Base-by-base conservation (phyloP, 805 yeast genomes). In the Lachancea cidri region DNA sequence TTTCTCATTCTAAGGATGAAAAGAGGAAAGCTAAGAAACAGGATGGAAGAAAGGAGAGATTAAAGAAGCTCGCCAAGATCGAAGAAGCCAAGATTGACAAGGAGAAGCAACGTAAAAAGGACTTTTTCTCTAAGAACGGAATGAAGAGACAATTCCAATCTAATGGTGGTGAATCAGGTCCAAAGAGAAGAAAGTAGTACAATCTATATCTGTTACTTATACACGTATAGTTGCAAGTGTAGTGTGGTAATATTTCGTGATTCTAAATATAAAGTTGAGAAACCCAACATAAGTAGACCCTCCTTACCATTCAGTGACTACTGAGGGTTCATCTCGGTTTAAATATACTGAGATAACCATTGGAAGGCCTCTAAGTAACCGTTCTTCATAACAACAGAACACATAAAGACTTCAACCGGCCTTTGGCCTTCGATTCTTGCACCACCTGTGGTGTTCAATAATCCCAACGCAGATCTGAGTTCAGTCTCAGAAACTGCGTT, bases 351-450 rank as follows among this genome's bases (percentile, higher is more conserved):
- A 47, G 96, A 87, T 61, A 93, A 79, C 98, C 97, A 93, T 76
- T 87, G 85, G 78, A 93, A 88, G 49, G 95, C 98, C 57, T 93
- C 98, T 46, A 95, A 95, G 67, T 93, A 93, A 57, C 98, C 99
- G 67, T 86, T 89, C 77, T 98, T 86, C 96, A 89, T 85, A 42
- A 89, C 96, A 51, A 93, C 95, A 19, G 96, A 87, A 68, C 96
- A 91, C 98, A 93, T 93, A 68, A 79, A 93, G 35, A 93, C 79
- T 71, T 93, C 99, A 43, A 91, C 80, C 38, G 99, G 98, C 72
- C 98, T 83, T 50, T 76, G 76, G 46, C 73, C 78, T 46, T 80
- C 83, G 32, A 77, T 78, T 46, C 77, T 64, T 36, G 80, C 78
- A 68, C 86, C 86, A 54, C 98, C 98, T 33, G 97, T 93, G 51